phyloP scores from a whole-genome alignment of 2,329 filamentous ascomycete genomes.

The Capronia americana region DNA sequence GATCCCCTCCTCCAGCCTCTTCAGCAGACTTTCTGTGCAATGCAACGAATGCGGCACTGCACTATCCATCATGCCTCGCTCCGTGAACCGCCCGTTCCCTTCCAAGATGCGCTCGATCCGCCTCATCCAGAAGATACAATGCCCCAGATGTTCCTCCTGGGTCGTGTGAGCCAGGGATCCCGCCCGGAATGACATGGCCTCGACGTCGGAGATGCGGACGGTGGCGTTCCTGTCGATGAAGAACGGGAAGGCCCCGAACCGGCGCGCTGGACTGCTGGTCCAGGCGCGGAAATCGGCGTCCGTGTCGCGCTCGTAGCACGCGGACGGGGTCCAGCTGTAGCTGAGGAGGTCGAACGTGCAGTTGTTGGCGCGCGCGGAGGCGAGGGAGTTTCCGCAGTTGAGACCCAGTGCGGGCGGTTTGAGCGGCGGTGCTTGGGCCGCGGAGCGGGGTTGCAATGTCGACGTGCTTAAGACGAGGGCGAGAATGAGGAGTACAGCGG shows the following conservation, averaged over 20 bases:
- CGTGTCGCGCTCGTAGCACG: conserved; percentile 1
- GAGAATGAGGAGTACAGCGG: background rate
- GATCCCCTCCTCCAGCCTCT: background rate
- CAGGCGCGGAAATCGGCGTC: conserved; percentile 9
- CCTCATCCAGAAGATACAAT: conserved; percentile 12
- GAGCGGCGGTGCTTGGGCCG: background rate
- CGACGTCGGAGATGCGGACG: conserved; percentile 1
- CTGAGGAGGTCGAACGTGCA: conserved; percentile 10
- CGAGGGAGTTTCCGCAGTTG: background rate
- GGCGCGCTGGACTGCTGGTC: background rate
- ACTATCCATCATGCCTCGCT: conserved; percentile 3
- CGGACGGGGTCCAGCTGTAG: conserved; percentile 7
- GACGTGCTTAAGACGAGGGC: background rate
- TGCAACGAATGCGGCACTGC: conserved; percentile 8
- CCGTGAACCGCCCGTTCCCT: conserved; percentile 2
- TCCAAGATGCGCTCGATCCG: conserved; percentile 4
- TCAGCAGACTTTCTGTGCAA: background rate
- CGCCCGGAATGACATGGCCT: conserved; percentile 7
- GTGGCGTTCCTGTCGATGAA: conserved; percentile 3
- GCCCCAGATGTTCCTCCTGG: conserved; percentile 5
- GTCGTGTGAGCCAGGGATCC: conserved; percentile 1
- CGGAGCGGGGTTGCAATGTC: background rate
- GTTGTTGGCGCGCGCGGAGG: background rate
- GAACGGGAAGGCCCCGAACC: conserved; percentile 6
- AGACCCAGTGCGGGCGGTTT: background rate